phyloP scores from a whole-genome alignment of 495 filamentous ascomycete species.

The Chlorociboria aeruginascens region DNA sequence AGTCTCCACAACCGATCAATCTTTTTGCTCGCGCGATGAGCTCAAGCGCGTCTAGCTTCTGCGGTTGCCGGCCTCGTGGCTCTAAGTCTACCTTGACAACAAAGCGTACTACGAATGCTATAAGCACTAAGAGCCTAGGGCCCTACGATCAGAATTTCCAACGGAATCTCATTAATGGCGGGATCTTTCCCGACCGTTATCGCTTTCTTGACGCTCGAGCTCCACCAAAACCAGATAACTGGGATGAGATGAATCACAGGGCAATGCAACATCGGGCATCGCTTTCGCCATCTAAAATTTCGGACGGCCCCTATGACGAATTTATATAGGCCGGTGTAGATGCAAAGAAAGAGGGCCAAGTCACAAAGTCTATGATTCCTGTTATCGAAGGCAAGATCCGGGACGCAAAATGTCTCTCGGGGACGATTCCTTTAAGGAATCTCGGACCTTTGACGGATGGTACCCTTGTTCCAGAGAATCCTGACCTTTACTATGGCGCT shows the following conservation, averaged over 20 bases:
- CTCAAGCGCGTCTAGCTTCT: background rate
- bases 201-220: no score
- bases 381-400: constrained; percentile 21
- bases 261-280: no score
- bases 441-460: constrained; percentile 24
- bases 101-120: constrained; percentile 2
- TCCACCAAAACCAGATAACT: no score
- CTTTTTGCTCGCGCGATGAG: background rate
- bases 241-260: no score
- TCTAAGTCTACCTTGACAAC: no score
- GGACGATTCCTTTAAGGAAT: constrained; percentile 23
- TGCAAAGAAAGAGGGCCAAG: constrained; percentile 23
- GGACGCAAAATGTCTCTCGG: constrained; percentile 11
- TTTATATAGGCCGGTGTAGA: background rate
- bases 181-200: no score
- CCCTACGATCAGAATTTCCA: constrained; percentile 23
- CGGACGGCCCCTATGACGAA: no score
- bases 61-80: no score
- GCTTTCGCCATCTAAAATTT: no score
- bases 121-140: constrained; percentile 13
- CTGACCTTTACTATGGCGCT: constrained; percentile 27
- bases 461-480: constrained; percentile 23
- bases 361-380: constrained; percentile 25
- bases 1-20: constrained; percentile 3
- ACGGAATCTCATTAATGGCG: constrained; percentile 22